Percentiles rank a stretch among this genome's conserved stretches.
Conservation (phyloP, 2,329 filamentous ascomycete genomes). For the Bimuria novae-zelandiae region DNA sequence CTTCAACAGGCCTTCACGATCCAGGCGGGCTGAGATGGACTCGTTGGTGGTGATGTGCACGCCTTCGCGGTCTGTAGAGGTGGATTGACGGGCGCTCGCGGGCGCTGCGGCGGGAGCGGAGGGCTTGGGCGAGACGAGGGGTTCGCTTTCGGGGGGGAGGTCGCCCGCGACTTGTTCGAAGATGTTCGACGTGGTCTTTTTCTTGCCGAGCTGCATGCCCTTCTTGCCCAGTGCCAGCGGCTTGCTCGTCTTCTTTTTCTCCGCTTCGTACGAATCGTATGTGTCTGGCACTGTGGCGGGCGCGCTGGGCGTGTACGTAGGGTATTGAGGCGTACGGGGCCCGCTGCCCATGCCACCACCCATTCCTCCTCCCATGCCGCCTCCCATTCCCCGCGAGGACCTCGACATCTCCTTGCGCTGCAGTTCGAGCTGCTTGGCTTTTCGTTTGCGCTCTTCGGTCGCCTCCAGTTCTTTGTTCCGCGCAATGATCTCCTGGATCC, state of each 20-base stretch:
- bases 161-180: conserved; percentile 94
- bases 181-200: conserved; percentile 96
- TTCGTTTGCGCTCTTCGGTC: conserved; percentile 96
- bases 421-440: conserved; percentile 98
- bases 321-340: conserved; percentile 78
- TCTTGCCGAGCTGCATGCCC: conserved; percentile 99
- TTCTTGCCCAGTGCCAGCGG: conserved; percentile 87
- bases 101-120: conserved; percentile 58
- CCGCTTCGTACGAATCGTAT: conserved; percentile 93
- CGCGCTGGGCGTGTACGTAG: conserved; percentile 81
- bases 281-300: conserved; percentile 76
- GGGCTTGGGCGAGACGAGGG: conserved; percentile 66
- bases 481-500: conserved; percentile 76
- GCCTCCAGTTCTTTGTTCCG: conserved; percentile 99
- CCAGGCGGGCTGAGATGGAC: conserved; percentile 85
- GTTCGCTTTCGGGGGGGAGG: conserved; percentile 84
- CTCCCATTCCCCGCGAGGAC: conserved; percentile 60
- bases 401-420: conserved; percentile 95
- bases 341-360: conserved; percentile 39
- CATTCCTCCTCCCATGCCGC: conserved; percentile 36
- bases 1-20: conserved; percentile 83
- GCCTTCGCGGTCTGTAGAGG: conserved; percentile 77
- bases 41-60: conserved; percentile 89
- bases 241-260: conserved; percentile 89
- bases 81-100: conserved; percentile 62